phyloP scores from a whole-genome alignment of 1,139 yeast genomes.

The Yamadazyma triangularis region DNA sequence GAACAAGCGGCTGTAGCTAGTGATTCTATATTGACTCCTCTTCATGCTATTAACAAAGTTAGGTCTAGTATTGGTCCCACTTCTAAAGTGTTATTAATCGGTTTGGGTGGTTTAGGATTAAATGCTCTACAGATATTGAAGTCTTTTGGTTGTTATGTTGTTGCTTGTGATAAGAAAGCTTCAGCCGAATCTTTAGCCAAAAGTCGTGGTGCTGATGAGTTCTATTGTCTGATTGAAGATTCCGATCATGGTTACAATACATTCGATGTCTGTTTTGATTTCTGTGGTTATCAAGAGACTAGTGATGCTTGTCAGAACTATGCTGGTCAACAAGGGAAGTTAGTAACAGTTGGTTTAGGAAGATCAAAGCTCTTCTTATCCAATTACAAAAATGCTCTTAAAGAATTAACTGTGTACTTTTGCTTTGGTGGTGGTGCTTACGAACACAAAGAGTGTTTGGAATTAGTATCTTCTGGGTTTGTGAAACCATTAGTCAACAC shows the following conservation, averaged over 20 bases:
- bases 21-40: conserved; percentile 50
- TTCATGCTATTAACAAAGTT: conserved; percentile 44
- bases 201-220: conserved; percentile 41
- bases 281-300: conserved; percentile 41
- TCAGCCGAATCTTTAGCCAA: conserved; percentile 26
- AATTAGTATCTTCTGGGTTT: conserved; percentile 39
- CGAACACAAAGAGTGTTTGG: conserved; percentile 43
- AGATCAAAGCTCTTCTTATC: conserved; percentile 24
- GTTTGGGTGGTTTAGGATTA: conserved; percentile 50
- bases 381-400: conserved; percentile 34
- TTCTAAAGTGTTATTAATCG: conserved; percentile 39
- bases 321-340: conserved; percentile 34
- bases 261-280: conserved; percentile 41
- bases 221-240: conserved; percentile 26
- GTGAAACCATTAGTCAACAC: conserved; percentile 34
- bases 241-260: conserved; percentile 26
- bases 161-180: conserved; percentile 36
- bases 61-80: conserved; percentile 28
- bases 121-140: conserved; percentile 45
- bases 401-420: conserved; percentile 39
- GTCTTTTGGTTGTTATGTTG: conserved; percentile 36
- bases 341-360: conserved; percentile 44
- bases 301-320: conserved; percentile 29
- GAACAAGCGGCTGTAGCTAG: conserved; percentile 48
- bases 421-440: conserved; percentile 45